Evolutionary conservation across 257 asterid species (phyloP), one percentile per base, ranked within the genome.

Genomic region (Oldenlandia corymbosa): DNA sequence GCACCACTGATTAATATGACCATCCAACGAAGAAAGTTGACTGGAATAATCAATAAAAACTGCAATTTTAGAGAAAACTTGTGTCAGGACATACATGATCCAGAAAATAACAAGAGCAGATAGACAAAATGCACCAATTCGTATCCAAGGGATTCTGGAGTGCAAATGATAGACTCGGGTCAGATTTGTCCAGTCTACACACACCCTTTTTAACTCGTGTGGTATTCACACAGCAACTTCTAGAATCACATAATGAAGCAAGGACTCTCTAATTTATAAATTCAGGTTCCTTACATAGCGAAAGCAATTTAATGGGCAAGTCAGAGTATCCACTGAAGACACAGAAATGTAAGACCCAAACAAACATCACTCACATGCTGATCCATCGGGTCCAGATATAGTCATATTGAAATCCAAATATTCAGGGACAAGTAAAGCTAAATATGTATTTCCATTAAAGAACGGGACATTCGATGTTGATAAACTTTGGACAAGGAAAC

Each of bases 1-100:
- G 81, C 84, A 50, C 92, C 94, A 39, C 83, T 79, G 16, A 74
- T 28, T 74, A 91, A 67, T 69, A 84, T 85, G 78, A 88, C 68
- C 55, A 45, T 68, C 98, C 98, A 91, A 20, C 91, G 83, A 17
- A 91, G 72, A 78, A 84, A 88, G 74, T 83, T 94, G 1, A 81
- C 61, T 24, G 98, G 95, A 64, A 86, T 86, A 27, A 86, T 73
- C 92, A 91, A 64, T 68, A 83, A 73, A 73, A 84, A 78, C 96
- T 88, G 92, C 58, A 79, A 13, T 68, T n/a, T 8, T 18, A 62
- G 10, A 32, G n/a, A 45, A 43, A 8, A 16, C 37, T 62, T 48
- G 67, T 3, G 47, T 63, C 46, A 63, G 13, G 21, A 63, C 16
- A 31, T 47, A 48, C 6, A 20, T 20, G 16, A 23, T 47, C n/a